These are phyloP conservation scores for Suhomyces sp. DNA, from an alignment of 805 yeast species.

Conservation along the genomic window DNA sequence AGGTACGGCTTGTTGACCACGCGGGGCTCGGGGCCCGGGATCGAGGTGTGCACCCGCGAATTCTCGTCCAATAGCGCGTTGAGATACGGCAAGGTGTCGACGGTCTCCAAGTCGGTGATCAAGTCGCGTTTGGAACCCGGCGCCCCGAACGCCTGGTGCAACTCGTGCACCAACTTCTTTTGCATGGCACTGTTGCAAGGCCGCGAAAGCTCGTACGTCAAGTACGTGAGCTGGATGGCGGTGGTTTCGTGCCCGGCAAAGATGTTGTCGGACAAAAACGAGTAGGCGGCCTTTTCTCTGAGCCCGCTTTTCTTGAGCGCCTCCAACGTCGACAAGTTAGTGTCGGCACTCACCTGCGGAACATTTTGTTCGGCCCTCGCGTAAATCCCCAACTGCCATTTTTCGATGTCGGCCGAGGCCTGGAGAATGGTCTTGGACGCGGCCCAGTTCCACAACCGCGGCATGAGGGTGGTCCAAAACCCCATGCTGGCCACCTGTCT, in stretches of 20 bases:
- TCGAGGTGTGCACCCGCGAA: constrained; percentile 61
- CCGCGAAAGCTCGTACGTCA: constrained; percentile 56
- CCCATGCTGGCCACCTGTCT: constrained; percentile 54
- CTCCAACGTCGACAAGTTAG: constrained; percentile 32
- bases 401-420: constrained; percentile 38
- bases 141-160: constrained; percentile 32
- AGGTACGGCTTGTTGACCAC: constrained; percentile 31
- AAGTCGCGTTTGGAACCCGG: constrained; percentile 18
- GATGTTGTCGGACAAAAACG: constrained; percentile 54
- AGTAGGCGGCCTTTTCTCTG: constrained; percentile 33
- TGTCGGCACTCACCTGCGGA: constrained; percentile 14
- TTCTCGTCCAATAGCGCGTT: constrained; percentile 63
- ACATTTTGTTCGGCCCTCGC: constrained; percentile 31
- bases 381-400: constrained; percentile 45
- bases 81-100: constrained; percentile 56
- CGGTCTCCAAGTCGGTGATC: constrained; percentile 31
- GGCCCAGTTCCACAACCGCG: constrained; percentile 49
- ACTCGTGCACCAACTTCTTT: constrained; percentile 45
- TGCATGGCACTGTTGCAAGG: constrained; percentile 48
- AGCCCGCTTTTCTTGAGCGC: constrained; percentile 32
- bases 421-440: constrained; percentile 39
- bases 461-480: constrained; percentile 64
- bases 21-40: constrained; percentile 74
- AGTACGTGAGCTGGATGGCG: constrained; percentile 59
- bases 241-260: constrained; percentile 78